These are phyloP conservation scores for Abrus pulchellus DNA, from an alignment of 306 rosid genomes.

Conservation along the genomic window DNA sequence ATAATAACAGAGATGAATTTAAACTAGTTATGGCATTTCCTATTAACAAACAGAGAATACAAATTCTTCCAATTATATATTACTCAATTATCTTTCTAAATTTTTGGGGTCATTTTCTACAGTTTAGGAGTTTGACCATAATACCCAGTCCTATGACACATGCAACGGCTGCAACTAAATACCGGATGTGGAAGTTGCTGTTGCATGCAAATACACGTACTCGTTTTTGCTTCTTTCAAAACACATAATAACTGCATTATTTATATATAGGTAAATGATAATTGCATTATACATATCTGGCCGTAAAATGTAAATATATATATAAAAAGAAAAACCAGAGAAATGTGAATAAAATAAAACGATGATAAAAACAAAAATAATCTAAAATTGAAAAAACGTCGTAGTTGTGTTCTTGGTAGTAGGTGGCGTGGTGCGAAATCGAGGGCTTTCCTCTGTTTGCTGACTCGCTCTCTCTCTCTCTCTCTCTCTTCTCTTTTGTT, in stretches of 20 bases:
- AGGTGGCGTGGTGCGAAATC: constrained; percentile 68
- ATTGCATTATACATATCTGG: constrained; percentile 11
- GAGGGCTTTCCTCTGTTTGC: constrained; percentile 56
- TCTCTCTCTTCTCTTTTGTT: neutral
- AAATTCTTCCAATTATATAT: neutral
- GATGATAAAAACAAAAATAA: neutral
- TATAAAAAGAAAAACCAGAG: neutral
- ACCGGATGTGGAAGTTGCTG: constrained; percentile 1
- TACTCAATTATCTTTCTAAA: neutral
- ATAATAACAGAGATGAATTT: neutral
- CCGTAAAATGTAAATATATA: constrained; percentile 17
- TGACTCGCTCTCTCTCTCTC: constrained; percentile 29
- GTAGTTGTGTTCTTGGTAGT: constrained; percentile 52
- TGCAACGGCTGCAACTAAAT: neutral
- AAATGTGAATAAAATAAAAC: neutral
- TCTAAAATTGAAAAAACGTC: constrained; percentile 50
- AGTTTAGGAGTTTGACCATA: neutral
- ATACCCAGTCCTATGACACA: neutral
- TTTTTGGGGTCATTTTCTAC: neutral
- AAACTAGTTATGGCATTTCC: neutral
- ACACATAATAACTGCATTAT: neutral
- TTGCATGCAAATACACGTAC: constrained; percentile 34
- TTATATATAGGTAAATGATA: neutral
- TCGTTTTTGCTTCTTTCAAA: neutral
- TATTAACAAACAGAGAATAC: neutral